These are phyloP conservation scores for Rubroboletus pulcherrimus DNA, from an alignment of 768 basidiomycete species.

Conservation along the genomic window DNA sequence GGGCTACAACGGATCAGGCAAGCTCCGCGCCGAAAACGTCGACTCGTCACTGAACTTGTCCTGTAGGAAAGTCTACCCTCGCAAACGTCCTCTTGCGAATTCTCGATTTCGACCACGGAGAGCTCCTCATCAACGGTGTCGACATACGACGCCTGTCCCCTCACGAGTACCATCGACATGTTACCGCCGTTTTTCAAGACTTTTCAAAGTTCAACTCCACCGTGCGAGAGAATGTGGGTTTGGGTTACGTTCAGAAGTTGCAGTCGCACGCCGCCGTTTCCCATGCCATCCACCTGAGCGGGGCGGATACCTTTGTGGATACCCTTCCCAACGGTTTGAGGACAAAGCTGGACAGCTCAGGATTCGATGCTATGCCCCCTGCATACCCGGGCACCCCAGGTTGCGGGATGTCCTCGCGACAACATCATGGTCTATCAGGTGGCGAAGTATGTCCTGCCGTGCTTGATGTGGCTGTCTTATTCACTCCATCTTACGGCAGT, in stretches of 20 bases:
- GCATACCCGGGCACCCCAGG: conserved; percentile 28
- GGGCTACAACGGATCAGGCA: conserved; percentile 80
- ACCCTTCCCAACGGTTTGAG: conserved; percentile 68
- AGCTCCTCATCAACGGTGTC: conserved; percentile 63
- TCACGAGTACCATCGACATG: conserved; percentile 66
- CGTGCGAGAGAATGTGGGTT: conserved; percentile 80
- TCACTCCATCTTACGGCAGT: conserved; percentile 42
- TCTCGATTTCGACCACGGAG: conserved; percentile 68
- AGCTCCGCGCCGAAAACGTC: conserved; percentile 22
- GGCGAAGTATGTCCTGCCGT: conserved; percentile 60
- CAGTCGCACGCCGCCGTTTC: conserved; percentile 53
- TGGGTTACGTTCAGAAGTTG: conserved; percentile 69
- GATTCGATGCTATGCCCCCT: conserved; percentile 47
- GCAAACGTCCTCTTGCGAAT: conserved; percentile 79
- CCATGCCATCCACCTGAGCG: conserved; percentile 66
- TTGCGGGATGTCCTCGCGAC: conserved; percentile 32
- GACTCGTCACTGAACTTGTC: conserved; percentile 6
- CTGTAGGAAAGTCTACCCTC: conserved; percentile 78
- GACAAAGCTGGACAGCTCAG: conserved; percentile 65
- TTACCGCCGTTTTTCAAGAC: conserved; percentile 82
- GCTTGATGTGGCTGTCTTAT: conserved; percentile 2
- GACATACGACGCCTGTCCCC: conserved; percentile 66
- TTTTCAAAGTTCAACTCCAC: conserved; percentile 79
- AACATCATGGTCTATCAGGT: conserved; percentile 70
- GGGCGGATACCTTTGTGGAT: conserved; percentile 62